Conservation (phyloP, 495 filamentous ascomycete genomes). For the Aspergillus cavernicola region DNA sequence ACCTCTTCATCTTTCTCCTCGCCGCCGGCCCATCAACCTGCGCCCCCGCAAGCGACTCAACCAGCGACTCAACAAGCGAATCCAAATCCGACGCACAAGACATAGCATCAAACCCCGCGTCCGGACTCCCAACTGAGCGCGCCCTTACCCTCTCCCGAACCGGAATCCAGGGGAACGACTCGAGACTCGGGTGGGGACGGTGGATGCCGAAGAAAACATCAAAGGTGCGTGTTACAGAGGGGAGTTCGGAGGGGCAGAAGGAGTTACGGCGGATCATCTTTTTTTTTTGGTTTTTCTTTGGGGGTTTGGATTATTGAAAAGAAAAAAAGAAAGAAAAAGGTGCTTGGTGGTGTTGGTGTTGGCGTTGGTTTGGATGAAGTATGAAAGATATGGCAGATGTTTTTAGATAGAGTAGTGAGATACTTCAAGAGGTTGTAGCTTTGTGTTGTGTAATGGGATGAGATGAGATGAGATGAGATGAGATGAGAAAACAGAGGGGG, state of each 20-base stretch:
- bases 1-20: constrained; percentile 12
- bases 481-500: constrained; percentile 17
- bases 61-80: background rate
- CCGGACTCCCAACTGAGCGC: background rate
- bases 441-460: background rate
- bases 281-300: background rate
- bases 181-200: constrained; percentile 1
- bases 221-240: background rate
- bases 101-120: background rate
- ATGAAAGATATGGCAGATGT: too few relatives aligned
- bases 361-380: too few relatives aligned
- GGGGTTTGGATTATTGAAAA: background rate
- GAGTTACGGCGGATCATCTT: constrained; percentile 9
- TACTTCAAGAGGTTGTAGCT: background rate
- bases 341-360: too few relatives aligned
- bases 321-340: too few relatives aligned
- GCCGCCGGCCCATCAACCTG: constrained; percentile 1
- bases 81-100: background rate
- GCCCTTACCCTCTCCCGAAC: background rate
- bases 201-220: constrained; percentile 14
- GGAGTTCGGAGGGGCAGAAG: constrained; percentile 18
- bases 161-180: background rate
- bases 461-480: background rate
- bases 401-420: background rate
- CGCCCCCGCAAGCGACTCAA: background rate